Conservation (phyloP, 2,329 filamentous ascomycete genomes). For the Fusarium newnesense region DNA sequence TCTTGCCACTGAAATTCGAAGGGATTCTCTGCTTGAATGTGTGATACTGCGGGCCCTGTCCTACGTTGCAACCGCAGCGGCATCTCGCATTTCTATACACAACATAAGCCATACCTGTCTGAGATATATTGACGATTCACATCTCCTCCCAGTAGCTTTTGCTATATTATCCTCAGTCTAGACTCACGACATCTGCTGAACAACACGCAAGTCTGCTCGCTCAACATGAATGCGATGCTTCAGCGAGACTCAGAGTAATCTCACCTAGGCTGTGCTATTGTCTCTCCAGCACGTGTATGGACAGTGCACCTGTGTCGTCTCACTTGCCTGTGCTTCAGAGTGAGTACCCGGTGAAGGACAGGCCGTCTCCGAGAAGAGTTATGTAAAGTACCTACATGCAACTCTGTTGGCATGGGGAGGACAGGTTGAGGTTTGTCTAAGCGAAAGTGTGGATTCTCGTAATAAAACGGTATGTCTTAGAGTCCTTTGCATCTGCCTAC, state of each 20-base stretch:
- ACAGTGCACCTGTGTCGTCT: slow-evolving; percentile 16
- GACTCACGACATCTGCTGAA: not conserved
- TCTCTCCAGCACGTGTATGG: slow-evolving; percentile 36
- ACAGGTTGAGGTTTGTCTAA: slow-evolving; percentile 33
- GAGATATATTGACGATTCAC: slow-evolving; percentile 24
- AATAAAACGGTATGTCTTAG: slow-evolving; percentile 28
- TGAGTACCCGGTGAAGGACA: slow-evolving; percentile 33
- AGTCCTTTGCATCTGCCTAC: not conserved
- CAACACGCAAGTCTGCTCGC: slow-evolving; percentile 1
- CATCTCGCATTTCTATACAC: slow-evolving; percentile 38
- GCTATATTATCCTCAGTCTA: not conserved
- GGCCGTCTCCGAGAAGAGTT: slow-evolving; percentile 15
- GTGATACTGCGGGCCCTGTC: slow-evolving; percentile 22
- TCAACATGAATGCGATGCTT: slow-evolving; percentile 6
- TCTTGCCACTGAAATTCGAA: not conserved
- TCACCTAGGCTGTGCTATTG: slow-evolving; percentile 20
- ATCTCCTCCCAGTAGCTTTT: not conserved
- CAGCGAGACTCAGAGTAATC: slow-evolving; percentile 5
- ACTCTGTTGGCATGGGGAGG: not conserved
- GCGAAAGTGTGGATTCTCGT: slow-evolving; percentile 34
- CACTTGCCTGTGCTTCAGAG: slow-evolving; percentile 31
- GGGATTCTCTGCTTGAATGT: slow-evolving; percentile 7
- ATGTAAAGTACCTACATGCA: slow-evolving; percentile 19
- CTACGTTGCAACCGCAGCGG: slow-evolving; percentile 37
- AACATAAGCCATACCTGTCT: slow-evolving; percentile 20